These are phyloP conservation scores for Sergeia podlipaevii DNA, from an alignment of 208 protist genomes.

Conservation along the genomic window DNA sequence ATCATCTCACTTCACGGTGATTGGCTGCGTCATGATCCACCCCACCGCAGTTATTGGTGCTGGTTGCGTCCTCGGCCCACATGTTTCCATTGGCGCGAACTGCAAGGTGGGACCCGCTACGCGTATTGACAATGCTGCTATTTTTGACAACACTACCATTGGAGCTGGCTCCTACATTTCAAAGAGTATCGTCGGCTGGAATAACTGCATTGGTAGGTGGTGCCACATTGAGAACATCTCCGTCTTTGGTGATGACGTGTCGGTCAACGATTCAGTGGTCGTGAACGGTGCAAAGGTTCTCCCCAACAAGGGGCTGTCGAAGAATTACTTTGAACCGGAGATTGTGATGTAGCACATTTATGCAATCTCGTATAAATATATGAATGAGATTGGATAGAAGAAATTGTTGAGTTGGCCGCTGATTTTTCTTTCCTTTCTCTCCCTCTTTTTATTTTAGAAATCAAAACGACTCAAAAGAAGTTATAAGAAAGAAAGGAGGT, in stretches of 20 bases:
- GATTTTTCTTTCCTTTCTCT: background rate
- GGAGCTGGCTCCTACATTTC: slow-evolving; percentile 79
- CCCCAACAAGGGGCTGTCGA: slow-evolving; percentile 93
- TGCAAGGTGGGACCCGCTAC: slow-evolving; percentile 90
- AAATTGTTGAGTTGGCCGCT: background rate
- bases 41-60: slow-evolving; percentile 89
- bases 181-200: slow-evolving; percentile 96
- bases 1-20: slow-evolving; percentile 34
- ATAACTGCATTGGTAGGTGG: slow-evolving; percentile 90
- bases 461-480: slow-evolving; percentile 6
- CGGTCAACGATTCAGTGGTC: slow-evolving; percentile 88
- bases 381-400: background rate
- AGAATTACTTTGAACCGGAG: slow-evolving; percentile 76
- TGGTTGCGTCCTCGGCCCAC: slow-evolving; percentile 93
- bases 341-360: slow-evolving; percentile 94
- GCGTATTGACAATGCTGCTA: slow-evolving; percentile 77
- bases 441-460: no score
- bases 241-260: slow-evolving; percentile 96
- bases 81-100: slow-evolving; percentile 94
- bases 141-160: slow-evolving; percentile 86
- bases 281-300: slow-evolving; percentile 93
- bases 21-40: slow-evolving; percentile 86
- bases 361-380: background rate
- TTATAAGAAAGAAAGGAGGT: background rate
- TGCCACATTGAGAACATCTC: slow-evolving; percentile 92